Percentiles rank a stretch among this genome's conserved stretches.
phyloP scores from a whole-genome alignment of 495 filamentous ascomycete species.

The Talaromyces proteolyticus region DNA sequence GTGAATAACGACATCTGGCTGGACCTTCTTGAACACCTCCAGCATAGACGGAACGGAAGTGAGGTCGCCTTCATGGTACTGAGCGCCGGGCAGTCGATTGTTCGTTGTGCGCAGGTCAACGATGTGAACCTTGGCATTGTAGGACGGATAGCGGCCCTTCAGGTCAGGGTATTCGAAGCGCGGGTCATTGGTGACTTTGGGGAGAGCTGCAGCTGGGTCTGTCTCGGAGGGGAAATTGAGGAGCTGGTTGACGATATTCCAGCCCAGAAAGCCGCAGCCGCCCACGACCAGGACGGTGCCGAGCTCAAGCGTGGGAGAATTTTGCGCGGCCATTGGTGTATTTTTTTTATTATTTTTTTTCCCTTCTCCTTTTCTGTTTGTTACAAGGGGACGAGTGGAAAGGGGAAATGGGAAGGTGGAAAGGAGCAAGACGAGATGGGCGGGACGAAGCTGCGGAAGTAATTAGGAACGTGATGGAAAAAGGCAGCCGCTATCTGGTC shows the following conservation, averaged over 20 bases:
- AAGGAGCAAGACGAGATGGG: too few species aligned
- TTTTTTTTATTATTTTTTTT: not conserved
- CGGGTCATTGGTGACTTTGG: slow-evolving; percentile 29
- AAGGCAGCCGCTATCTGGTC: too few species aligned
- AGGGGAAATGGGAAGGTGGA: too few species aligned
- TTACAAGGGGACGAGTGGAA: too few species aligned
- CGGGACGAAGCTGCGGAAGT: too few species aligned
- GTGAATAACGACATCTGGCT: slow-evolving; percentile 89
- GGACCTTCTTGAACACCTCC: slow-evolving; percentile 58
- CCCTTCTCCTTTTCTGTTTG: too few species aligned
- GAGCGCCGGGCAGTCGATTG: slow-evolving; percentile 68
- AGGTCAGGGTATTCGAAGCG: slow-evolving; percentile 37
- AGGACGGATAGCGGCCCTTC: slow-evolving; percentile 31
- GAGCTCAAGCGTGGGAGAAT: slow-evolving; percentile 29
- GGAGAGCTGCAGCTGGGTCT: slow-evolving; percentile 35
- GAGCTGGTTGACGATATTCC: slow-evolving; percentile 53
- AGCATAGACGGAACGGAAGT: slow-evolving; percentile 63
- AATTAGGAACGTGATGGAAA: too few species aligned
- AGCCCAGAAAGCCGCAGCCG: slow-evolving; percentile 54
- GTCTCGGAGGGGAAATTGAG: slow-evolving; percentile 45
- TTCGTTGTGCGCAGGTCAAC: slow-evolving; percentile 74
- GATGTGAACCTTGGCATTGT: slow-evolving; percentile 62
- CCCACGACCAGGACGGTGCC: slow-evolving; percentile 50
- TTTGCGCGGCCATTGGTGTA: slow-evolving; percentile 25
- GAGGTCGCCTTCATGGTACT: slow-evolving; percentile 84